Conservation (phyloP, 75 land plant genomes). For the Selaginella moellendorffii region DNA sequence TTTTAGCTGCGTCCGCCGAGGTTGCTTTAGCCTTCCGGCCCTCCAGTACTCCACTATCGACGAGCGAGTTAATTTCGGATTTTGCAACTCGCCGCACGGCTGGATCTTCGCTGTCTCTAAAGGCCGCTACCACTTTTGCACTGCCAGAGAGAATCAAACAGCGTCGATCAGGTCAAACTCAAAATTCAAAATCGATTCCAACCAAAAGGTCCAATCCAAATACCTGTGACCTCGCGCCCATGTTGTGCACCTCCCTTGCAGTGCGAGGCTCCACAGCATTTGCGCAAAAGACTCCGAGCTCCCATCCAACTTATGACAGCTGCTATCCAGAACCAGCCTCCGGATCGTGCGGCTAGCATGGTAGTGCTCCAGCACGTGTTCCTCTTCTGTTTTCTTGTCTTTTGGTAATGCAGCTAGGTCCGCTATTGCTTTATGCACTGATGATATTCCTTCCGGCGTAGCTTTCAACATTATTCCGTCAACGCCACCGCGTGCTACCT, state of each 20-base stretch:
- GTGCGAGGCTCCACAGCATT: slow-evolving; percentile 54
- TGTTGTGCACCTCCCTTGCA: slow-evolving; percentile 45
- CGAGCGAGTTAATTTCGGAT: slow-evolving; percentile 42
- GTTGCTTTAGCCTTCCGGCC: no score
- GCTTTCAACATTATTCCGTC: slow-evolving; percentile 46
- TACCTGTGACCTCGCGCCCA: slow-evolving; percentile 97
- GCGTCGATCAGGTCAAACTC: no score
- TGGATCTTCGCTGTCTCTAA: slow-evolving; percentile 36
- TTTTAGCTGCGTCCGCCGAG: no score
- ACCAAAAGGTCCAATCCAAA: neutral
- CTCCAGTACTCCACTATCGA: slow-evolving; percentile 42
- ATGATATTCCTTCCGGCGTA: slow-evolving; percentile 23
- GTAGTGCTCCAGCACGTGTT: slow-evolving; percentile 77
- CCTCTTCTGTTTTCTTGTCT: slow-evolving; percentile 24
- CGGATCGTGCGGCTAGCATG: slow-evolving; percentile 80
- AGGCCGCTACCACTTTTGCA: slow-evolving; percentile 59
- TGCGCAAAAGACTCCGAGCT: slow-evolving; percentile 44
- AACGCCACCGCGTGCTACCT: slow-evolving; percentile 87
- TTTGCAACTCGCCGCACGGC: slow-evolving; percentile 30
- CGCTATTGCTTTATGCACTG: slow-evolving; percentile 56
- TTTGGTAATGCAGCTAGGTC: slow-evolving; percentile 48
- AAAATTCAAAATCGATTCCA: neutral
- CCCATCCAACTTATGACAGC: slow-evolving; percentile 13
- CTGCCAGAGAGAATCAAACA: no score
- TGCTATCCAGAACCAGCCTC: slow-evolving; percentile 44